Conservation (phyloP, 345 rosid genomes). For the Syzygium grande region DNA sequence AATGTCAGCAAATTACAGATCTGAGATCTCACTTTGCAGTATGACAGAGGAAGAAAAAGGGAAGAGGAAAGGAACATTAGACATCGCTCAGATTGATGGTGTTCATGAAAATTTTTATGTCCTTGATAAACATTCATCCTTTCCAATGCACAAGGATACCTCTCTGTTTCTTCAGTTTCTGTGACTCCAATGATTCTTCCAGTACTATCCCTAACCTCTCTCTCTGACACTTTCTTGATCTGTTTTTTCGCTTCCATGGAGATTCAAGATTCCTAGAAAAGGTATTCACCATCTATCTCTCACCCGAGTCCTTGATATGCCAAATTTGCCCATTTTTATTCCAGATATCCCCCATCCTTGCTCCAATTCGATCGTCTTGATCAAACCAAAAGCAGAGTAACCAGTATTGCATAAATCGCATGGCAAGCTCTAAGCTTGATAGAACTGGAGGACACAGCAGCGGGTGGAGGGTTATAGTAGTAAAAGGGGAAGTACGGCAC, state of each 20-base stretch:
- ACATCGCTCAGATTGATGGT: not conserved
- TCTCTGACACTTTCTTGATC: not conserved
- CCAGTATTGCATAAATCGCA: not conserved
- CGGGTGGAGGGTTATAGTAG: constrained; percentile 26
- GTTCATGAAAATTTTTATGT: not conserved
- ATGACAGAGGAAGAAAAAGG: not conserved
- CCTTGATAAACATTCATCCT: not conserved
- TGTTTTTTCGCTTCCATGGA: not conserved
- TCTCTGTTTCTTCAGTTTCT: not conserved
- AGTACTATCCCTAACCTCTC: not conserved
- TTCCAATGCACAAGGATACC: not conserved
- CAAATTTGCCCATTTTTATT: not conserved
- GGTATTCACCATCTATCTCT: not conserved
- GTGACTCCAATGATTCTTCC: not conserved
- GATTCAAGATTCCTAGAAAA: not conserved
- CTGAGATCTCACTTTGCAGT: not conserved
- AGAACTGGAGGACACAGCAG: not conserved
- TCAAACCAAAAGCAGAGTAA: not conserved
- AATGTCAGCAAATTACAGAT: not conserved
- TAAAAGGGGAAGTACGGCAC: constrained; percentile 46
- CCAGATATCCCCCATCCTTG: not conserved
- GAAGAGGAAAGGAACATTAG: not conserved
- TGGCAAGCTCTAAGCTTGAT: not conserved
- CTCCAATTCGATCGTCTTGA: not conserved
- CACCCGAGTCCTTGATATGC: not conserved